Percentiles rank a stretch among this genome's conserved stretches.
These are phyloP conservation scores for Backusella westeae DNA, from an alignment of 192 early-diverging fungal genomes.

Conservation along the genomic window DNA sequence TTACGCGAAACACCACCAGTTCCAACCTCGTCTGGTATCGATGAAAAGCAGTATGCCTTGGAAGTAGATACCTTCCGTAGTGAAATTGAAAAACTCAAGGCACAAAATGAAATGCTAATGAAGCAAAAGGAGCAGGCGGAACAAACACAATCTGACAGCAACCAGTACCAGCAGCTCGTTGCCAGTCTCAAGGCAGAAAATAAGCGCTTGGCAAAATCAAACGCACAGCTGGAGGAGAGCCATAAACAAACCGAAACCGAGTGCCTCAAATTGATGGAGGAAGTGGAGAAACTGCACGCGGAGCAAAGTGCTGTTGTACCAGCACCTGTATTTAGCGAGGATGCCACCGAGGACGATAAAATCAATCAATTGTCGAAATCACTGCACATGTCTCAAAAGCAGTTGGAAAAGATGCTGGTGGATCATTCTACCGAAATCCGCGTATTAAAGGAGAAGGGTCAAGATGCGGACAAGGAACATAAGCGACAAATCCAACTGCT, in stretches of 20 bases:
- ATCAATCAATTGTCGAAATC: constrained; percentile 35
- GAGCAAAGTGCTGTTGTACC: constrained; percentile 32
- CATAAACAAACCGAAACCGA: constrained; percentile 70
- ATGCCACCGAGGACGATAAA: constrained; percentile 19
- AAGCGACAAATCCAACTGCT: constrained; percentile 56
- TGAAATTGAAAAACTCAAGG: constrained; percentile 47
- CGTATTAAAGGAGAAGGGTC: constrained; percentile 45
- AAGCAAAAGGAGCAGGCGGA: constrained; percentile 33
- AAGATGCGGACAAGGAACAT: constrained; percentile 58
- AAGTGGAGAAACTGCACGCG: constrained; percentile 66
- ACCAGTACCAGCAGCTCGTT: constrained; percentile 36
- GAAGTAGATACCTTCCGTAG: constrained; percentile 29
- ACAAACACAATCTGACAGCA: constrained; percentile 1
- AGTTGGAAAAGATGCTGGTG: constrained; percentile 43
- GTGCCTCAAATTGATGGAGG: constrained; percentile 72
- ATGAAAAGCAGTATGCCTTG: constrained; percentile 23
- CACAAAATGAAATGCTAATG: constrained; percentile 36
- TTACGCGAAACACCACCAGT: not conserved
- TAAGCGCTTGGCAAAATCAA: constrained; percentile 46
- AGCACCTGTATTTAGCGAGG: not conserved
- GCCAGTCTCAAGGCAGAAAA: constrained; percentile 52
- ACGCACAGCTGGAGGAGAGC: constrained; percentile 54
- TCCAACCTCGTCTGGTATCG: not conserved
- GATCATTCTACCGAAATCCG: constrained; percentile 54
- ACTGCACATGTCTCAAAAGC: constrained; percentile 42